Base-by-base conservation (phyloP, 192 early-diverging fungal species). In the Piromyces sp. region DNA sequence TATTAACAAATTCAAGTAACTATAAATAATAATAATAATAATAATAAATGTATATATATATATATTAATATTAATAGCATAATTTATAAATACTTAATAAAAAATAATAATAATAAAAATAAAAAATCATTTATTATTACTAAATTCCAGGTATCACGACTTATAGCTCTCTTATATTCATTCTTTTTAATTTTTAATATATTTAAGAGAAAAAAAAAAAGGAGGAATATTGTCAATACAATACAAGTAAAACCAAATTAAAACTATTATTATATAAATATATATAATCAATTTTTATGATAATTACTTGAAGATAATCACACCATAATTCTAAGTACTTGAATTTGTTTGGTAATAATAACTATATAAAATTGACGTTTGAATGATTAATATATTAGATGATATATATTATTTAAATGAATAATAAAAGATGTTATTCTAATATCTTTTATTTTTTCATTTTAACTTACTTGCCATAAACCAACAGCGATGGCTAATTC, bases 111-210 rank as follows among this genome's bases (percentile, higher is more conserved):
- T 40, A 14, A 40, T 40, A 13, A 40, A 6, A 40, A 14, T 15
- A 30, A 22, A 30, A 14, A 82, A 85, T 79, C n/a, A n/a, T n/a
- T n/a, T n/a, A n/a, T n/a, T n/a, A n/a, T n/a, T 87, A 93, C 92
- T 90, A 92, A 86, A n/a, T 87, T 90, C 95, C 95, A 96, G 0
- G 94, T 95, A 83, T 96, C 94, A 68, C 90, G 91, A 36, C 92
- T 93, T 86, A 96, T 95, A 22, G 94, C 89, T 80, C 92, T 93
- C 29, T 87, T 87, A 84, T 94, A 91, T 80, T 94, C 89, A 81
- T 93, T 90, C 90, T 94, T 81, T n/a, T n/a, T n/a, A n/a, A n/a
- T n/a, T n/a, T n/a, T n/a, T n/a, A n/a, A n/a, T n/a, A n/a, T n/a
- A n/a, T n/a, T n/a, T n/a, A n/a, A n/a, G n/a, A n/a, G n/a, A n/a